Conservation (phyloP, 2,329 filamentous ascomycete species). For the Alternaria sp. region DNA sequence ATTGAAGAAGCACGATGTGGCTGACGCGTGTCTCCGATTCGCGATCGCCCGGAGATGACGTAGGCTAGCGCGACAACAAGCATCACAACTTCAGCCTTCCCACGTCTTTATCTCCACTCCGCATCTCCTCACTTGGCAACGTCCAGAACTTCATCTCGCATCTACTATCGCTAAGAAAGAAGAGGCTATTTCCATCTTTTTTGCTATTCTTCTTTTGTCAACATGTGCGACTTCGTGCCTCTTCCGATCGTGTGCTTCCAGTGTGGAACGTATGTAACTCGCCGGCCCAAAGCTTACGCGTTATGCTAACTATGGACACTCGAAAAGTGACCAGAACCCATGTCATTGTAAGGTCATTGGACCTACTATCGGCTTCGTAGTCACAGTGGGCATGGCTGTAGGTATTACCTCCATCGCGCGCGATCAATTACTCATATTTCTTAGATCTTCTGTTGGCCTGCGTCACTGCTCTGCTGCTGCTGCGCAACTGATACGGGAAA, state of each 20-base stretch:
- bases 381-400: conserved; percentile 61
- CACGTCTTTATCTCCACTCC: conserved; percentile 5
- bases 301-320: conserved; percentile 23
- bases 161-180: background rate
- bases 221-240: conserved; percentile 52
- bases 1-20: conserved; percentile 7
- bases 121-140: background rate
- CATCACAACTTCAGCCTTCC: conserved; percentile 18
- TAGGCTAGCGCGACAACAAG: conserved; percentile 13
- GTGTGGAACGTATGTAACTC: conserved; percentile 55
- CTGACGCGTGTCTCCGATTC: conserved; percentile 16
- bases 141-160: background rate
- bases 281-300: background rate
- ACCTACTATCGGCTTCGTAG: conserved; percentile 62
- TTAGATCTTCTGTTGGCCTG: conserved; percentile 65
- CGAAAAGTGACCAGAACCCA: conserved; percentile 62
- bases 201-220: background rate
- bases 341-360: conserved; percentile 67
- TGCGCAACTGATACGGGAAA: conserved; percentile 64
- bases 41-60: conserved; percentile 10
- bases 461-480: conserved; percentile 65
- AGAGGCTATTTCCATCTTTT: background rate
- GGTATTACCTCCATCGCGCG: conserved; percentile 26
- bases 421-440: conserved; percentile 15
- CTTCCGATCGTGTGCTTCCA: conserved; percentile 64